Evolutionary conservation across 2,329 filamentous ascomycete genomes (phyloP).

Genomic region (Pseudonectria buxi): DNA sequence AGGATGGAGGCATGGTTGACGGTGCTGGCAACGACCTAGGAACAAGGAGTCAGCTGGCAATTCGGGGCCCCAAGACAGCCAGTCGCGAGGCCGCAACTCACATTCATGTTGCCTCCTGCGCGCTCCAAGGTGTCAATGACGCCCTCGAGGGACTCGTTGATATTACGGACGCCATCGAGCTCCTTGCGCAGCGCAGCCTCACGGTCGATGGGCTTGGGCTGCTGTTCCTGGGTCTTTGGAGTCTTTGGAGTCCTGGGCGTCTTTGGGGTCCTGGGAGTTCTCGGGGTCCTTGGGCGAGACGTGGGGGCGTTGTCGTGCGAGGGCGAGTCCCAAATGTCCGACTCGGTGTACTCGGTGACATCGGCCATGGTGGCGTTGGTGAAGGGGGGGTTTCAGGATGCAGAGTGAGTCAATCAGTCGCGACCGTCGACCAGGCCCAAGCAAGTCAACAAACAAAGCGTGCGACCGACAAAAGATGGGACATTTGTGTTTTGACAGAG

Average conservation of each 20-base stretch:
- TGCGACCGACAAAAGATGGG: neutral
- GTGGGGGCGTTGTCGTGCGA: slow-evolving; percentile 24
- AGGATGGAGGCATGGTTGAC: slow-evolving; percentile 83
- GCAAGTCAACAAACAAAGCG: neutral
- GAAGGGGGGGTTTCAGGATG: neutral
- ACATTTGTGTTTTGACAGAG: slow-evolving; percentile 1
- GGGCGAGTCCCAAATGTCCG: slow-evolving; percentile 43
- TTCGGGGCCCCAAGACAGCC: neutral
- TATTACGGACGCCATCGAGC: slow-evolving; percentile 72
- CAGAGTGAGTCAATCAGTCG: no score
- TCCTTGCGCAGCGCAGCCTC: slow-evolving; percentile 72
- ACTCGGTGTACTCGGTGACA: slow-evolving; percentile 39
- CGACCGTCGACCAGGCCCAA: no score
- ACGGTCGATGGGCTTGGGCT: slow-evolving; percentile 49
- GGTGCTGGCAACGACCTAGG: slow-evolving; percentile 70
- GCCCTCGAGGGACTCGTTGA: slow-evolving; percentile 82
- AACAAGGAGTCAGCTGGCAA: slow-evolving; percentile 11
- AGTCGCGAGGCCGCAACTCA: slow-evolving; percentile 26
- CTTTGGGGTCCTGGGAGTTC: slow-evolving; percentile 37
- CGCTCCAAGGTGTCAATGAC: slow-evolving; percentile 65
- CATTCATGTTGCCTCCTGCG: slow-evolving; percentile 71
- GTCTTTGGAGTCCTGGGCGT: slow-evolving; percentile 44
- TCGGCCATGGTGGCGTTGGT: slow-evolving; percentile 34
- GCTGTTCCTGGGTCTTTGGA: slow-evolving; percentile 32
- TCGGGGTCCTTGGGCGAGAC: slow-evolving; percentile 27